Base-by-base conservation (phyloP, 1,139 yeast species). In the Kurtzmaniella quercitrusa region DNA sequence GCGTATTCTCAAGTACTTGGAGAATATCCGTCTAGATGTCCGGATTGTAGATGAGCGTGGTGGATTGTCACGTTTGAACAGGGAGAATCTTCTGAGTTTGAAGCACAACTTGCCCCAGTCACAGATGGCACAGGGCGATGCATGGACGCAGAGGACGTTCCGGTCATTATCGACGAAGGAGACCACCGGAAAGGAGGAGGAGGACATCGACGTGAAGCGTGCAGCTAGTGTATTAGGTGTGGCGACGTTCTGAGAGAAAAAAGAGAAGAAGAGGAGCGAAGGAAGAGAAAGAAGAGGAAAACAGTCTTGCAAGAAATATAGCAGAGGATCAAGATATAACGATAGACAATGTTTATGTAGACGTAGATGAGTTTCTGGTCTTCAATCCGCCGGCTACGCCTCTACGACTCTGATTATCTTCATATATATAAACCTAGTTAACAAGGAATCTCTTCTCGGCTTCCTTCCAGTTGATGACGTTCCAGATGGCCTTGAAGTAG, bases 151-250 rank as follows among this genome's bases (percentile, higher is more conserved):
- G 14, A 78, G 87, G 55, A 77, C 85, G 14, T 80, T 81, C 69
- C 66, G 83, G 47, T 81, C 84, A 17, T 55, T 78, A 57, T 53
- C 72, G 54, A 55, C 68, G 48, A 65, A 77, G 51, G 60, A 58
- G 3, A 56, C 54, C 8, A 53, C 49, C 15, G 57, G 56, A 21
- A 58, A 53, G n/a, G 63, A 59, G 21, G 52, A 46, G n/a, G 51
- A 68, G 10, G 64, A 65, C 1, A 79, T 88, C 5, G 93, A 88
- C 64, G 95, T 96, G 1, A 80, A 79, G 51, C 82, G 81, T 56
- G 97, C 96, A 1, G 97, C 96, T 1, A 70, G 79, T 41, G 57
- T 90, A 38, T 68, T 90, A 37, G 95, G 95, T 1, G 82, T 82
- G 2, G 82, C 93, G 1, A 82, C 88, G 1, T 88, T 87, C 56